Evolutionary conservation across 129 eudicot genomes (phyloP).

Genomic region (Helianthus annuus): DNA sequence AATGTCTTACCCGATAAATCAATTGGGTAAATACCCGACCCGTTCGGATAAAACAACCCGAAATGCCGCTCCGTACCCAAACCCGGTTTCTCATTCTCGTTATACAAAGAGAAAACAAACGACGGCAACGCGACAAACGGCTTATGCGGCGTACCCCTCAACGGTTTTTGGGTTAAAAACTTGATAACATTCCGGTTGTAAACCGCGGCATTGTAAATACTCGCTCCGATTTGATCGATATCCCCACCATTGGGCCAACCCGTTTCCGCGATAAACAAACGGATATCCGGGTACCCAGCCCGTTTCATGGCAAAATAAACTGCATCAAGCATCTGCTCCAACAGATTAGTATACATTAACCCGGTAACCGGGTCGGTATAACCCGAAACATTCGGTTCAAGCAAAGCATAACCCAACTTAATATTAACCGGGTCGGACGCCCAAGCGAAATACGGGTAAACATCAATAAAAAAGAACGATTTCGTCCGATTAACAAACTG

Average conservation of each 20-base stretch:
- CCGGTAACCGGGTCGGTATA: slow-evolving; percentile 58
- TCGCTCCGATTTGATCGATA: slow-evolving; percentile 68
- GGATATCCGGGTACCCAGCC: slow-evolving; percentile 63
- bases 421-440: slow-evolving; percentile 42
- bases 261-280: slow-evolving; percentile 73
- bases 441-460: slow-evolving; percentile 73
- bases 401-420: slow-evolving; percentile 58
- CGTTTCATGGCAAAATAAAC: slow-evolving; percentile 59
- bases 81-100: slow-evolving; percentile 77
- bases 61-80: slow-evolving; percentile 88
- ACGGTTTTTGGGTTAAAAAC: slow-evolving; percentile 50
- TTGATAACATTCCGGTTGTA: slow-evolving; percentile 75
- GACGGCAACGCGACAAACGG: slow-evolving; percentile 59
- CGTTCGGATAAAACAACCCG: slow-evolving; percentile 79
- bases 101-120: slow-evolving; percentile 70
- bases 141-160: slow-evolving; percentile 67
- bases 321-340: slow-evolving; percentile 88
- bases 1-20: slow-evolving; percentile 65
- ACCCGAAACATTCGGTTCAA: slow-evolving; percentile 29
- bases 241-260: slow-evolving; percentile 97
- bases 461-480: slow-evolving; percentile 70
- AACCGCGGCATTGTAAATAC: slow-evolving; percentile 72
- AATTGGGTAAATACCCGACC: slow-evolving; percentile 53
- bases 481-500: slow-evolving; percentile 58
- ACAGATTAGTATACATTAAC: slow-evolving; percentile 52